Evolutionary conservation across 2,329 filamentous ascomycete genomes (phyloP).

Genomic region (Calonectria naviculata): DNA sequence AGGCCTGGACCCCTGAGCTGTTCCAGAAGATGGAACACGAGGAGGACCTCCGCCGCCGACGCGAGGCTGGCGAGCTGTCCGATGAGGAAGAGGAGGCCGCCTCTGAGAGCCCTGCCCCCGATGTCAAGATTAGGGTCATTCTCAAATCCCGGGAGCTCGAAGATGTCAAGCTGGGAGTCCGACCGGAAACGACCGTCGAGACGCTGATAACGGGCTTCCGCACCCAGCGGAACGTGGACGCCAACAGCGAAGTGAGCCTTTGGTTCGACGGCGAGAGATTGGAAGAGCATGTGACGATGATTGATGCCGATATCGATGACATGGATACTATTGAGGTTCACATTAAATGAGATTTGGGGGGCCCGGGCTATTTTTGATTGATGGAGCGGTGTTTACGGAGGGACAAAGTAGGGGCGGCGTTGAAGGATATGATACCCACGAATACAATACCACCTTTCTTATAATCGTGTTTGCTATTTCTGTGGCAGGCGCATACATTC

Average conservation of each 20-base stretch:
- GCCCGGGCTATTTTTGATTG: neutral
- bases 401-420: constrained; percentile 15
- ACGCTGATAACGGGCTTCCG: constrained; percentile 73
- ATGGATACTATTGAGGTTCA: constrained; percentile 82
- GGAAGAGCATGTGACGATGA: constrained; percentile 68
- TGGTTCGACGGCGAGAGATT: constrained; percentile 82
- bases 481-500: neutral
- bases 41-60: constrained; percentile 59
- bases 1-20: constrained; percentile 78
- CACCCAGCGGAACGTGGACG: constrained; percentile 60
- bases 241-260: constrained; percentile 67
- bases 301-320: constrained; percentile 78
- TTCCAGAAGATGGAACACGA: constrained; percentile 62
- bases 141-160: constrained; percentile 65
- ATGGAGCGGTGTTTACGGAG: constrained; percentile 3
- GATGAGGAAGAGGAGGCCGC: constrained; percentile 45
- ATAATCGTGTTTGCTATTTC: neutral
- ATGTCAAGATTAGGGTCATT: constrained; percentile 59
- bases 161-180: constrained; percentile 62
- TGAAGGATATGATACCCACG: constrained; percentile 43
- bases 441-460: constrained; percentile 22
- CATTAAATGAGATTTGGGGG: constrained; percentile 57
- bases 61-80: constrained; percentile 52
- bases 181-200: constrained; percentile 67
- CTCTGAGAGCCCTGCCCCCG: constrained; percentile 30